These are phyloP conservation scores for Phytophthora kernoviae DNA, from an alignment of 352 stramenopile species.

Conservation along the genomic window DNA sequence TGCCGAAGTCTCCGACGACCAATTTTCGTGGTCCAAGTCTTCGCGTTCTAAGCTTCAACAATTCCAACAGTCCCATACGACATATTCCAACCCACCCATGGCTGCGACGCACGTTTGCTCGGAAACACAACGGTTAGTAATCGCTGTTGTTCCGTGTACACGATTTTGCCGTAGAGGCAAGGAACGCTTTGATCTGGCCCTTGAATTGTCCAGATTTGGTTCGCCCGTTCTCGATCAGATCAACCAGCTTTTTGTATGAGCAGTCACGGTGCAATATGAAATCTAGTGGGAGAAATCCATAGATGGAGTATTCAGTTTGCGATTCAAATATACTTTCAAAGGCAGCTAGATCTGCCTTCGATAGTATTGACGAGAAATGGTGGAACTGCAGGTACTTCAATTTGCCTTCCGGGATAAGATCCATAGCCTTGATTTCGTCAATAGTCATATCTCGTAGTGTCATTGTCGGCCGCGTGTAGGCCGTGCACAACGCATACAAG, in stretches of 20 bases:
- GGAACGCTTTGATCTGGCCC: background rate
- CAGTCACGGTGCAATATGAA: background rate
- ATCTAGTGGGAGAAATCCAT: background rate
- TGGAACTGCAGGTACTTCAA: background rate
- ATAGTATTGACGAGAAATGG: background rate
- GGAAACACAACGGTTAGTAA: background rate
- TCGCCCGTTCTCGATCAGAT: too few relatives aligned
- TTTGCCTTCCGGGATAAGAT: background rate
- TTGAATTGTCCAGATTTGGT: too few relatives aligned
- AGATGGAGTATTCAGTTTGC: background rate
- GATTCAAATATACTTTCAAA: background rate
- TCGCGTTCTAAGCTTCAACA: too few relatives aligned
- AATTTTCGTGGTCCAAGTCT: too few relatives aligned
- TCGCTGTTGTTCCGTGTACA: background rate
- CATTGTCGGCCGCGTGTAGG: too few relatives aligned
- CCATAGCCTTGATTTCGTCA: background rate
- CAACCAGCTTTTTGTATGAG: background rate
- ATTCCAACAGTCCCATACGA: too few relatives aligned
- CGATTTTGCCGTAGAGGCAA: background rate
- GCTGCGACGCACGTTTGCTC: background rate
- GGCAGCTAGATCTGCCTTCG: background rate
- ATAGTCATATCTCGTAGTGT: background rate
- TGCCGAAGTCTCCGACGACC: too few relatives aligned
- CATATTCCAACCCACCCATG: background rate
- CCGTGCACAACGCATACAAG: too few relatives aligned